Conservation (phyloP, 2,329 filamentous ascomycete species). For the Hymenotorrendiella dingleyae region DNA sequence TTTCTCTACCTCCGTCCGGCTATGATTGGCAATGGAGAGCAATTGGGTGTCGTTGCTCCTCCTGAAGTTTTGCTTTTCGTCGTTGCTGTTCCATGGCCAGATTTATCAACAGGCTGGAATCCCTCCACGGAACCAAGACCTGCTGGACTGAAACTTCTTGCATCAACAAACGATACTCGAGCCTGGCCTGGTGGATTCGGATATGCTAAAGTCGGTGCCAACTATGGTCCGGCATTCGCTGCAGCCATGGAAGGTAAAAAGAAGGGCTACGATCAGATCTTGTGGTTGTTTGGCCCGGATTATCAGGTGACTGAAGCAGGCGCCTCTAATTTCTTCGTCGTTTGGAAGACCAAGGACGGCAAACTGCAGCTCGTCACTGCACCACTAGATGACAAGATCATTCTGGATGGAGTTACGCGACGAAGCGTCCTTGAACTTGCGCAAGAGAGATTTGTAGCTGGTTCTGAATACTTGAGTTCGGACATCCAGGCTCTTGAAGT, state of each 20-base stretch:
- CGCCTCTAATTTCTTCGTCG: conserved; percentile 84
- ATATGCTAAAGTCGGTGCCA: conserved; percentile 86
- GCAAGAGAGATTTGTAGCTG: conserved; percentile 49
- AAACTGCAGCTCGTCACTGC: conserved; percentile 72
- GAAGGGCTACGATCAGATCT: conserved; percentile 76
- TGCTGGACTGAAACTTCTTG: conserved; percentile 65
- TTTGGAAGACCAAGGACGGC: conserved; percentile 64
- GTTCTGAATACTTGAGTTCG: conserved; percentile 22
- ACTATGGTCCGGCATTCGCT: conserved; percentile 80
- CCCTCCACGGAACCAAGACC: conserved; percentile 31
- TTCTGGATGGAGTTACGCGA: conserved; percentile 80
- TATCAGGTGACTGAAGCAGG: conserved; percentile 81
- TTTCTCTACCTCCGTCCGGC: conserved; percentile 85
- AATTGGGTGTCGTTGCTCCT: conserved; percentile 75
- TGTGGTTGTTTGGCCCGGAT: conserved; percentile 75
- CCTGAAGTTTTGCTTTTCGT: conserved; percentile 81
- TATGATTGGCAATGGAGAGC: conserved; percentile 74
- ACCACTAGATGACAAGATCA: conserved; percentile 73
- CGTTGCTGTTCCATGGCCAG: conserved; percentile 56
- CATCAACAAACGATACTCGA: conserved; percentile 73
- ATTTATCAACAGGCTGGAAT: conserved; percentile 17
- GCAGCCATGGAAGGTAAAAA: conserved; percentile 67
- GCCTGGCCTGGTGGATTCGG: conserved; percentile 94
- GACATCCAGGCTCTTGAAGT: conserved; percentile 52
- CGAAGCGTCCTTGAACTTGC: conserved; percentile 72